Conservation (phyloP, 1,139 yeast genomes). For the Saccharomyces hybrid region DNA sequence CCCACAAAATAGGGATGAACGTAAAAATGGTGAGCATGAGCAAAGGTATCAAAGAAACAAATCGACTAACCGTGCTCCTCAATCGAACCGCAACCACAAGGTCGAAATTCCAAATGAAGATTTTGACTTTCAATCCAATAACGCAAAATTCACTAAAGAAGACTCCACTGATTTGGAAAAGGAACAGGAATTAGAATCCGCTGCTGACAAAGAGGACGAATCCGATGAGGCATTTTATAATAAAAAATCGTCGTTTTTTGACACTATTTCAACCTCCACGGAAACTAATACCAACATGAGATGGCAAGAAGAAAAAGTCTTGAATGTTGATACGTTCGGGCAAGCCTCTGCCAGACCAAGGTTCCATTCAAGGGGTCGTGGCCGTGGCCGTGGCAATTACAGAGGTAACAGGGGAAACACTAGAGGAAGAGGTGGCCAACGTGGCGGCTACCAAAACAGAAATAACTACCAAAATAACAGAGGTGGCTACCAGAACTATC, state of each 20-base stretch:
- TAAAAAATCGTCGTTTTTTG: slow-evolving; percentile 72
- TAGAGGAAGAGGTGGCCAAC: slow-evolving; percentile 27
- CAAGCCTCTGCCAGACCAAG: slow-evolving; percentile 38
- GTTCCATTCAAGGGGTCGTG: slow-evolving; percentile 26
- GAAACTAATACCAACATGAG: slow-evolving; percentile 39
- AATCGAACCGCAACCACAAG: slow-evolving; percentile 10
- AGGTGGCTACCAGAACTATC: neutral
- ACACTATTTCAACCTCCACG: slow-evolving; percentile 58
- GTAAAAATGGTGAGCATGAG: slow-evolving; percentile 2
- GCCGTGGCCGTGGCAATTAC: slow-evolving; percentile 34
- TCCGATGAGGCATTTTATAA: slow-evolving; percentile 41
- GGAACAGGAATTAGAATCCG: slow-evolving; percentile 7
- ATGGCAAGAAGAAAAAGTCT: slow-evolving; percentile 53
- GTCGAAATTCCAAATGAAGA: slow-evolving; percentile 38
- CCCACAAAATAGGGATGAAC: slow-evolving; percentile 1
- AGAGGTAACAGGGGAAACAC: slow-evolving; percentile 33
- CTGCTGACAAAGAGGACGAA: slow-evolving; percentile 10
- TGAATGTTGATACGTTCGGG: slow-evolving; percentile 59
- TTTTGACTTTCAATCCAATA: slow-evolving; percentile 61
- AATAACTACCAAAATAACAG: slow-evolving; percentile 13
- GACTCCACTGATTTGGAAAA: slow-evolving; percentile 13
- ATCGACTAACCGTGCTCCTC: neutral
- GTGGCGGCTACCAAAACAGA: slow-evolving; percentile 15
- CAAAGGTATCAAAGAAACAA: slow-evolving; percentile 4
- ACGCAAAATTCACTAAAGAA: slow-evolving; percentile 49